phyloP scores from a whole-genome alignment of 2,329 filamentous ascomycete species.

The Shiraia bambusicola region DNA sequence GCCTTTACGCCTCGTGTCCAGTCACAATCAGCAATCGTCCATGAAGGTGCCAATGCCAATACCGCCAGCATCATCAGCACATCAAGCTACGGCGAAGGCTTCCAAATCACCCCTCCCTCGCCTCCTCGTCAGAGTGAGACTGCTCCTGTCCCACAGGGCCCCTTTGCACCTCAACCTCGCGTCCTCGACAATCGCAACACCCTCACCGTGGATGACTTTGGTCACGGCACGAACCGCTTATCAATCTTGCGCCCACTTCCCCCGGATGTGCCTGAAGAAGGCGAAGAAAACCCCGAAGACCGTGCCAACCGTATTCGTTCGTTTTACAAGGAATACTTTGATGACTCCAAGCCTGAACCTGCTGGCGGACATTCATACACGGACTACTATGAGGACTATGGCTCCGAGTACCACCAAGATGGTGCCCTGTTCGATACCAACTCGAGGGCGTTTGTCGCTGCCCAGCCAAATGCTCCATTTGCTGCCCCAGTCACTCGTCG shows the following conservation, averaged over 20 bases:
- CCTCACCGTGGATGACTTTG: slow-evolving; percentile 36
- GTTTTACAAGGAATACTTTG: slow-evolving; percentile 99
- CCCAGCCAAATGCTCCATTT: slow-evolving; percentile 59
- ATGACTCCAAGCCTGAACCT: slow-evolving; percentile 66
- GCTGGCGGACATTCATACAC: slow-evolving; percentile 40
- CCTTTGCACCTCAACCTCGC: slow-evolving; percentile 33
- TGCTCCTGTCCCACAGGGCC: slow-evolving; percentile 14
- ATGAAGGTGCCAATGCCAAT: slow-evolving; percentile 34
- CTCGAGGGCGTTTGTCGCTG: slow-evolving; percentile 63
- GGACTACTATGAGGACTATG: slow-evolving; percentile 75
- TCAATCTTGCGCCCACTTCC: slow-evolving; percentile 79
- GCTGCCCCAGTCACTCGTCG: slow-evolving; percentile 83
- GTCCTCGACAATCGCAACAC: slow-evolving; percentile 20
- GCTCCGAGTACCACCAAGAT: slow-evolving; percentile 68
- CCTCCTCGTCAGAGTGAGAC: slow-evolving; percentile 34
- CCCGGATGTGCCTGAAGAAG: slow-evolving; percentile 77
- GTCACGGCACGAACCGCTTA: slow-evolving; percentile 50
- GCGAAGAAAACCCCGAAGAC: slow-evolving; percentile 87
- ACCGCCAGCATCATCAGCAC: slow-evolving; percentile 50
- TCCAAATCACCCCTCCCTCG: slow-evolving; percentile 51
- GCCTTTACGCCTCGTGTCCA: slow-evolving; percentile 31
- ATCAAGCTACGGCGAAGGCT: slow-evolving; percentile 58
- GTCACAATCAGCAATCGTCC: slow-evolving; percentile 41
- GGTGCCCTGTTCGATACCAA: slow-evolving; percentile 58
- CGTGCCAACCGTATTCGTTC: slow-evolving; percentile 95